Base-by-base conservation (phyloP, 1,284 basidiomycete species). In the Marasmius oreades region DNA sequence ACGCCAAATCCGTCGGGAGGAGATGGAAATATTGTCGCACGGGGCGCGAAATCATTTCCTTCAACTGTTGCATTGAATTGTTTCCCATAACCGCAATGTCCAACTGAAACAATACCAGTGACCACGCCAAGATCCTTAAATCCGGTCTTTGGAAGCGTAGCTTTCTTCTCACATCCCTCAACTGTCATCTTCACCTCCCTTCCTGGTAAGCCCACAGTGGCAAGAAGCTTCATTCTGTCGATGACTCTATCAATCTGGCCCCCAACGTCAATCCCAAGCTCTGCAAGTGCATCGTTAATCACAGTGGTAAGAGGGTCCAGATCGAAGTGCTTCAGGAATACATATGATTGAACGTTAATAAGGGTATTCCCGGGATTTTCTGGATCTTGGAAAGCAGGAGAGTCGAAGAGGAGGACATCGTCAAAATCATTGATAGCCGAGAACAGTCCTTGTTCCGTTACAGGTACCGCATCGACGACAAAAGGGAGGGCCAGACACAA, bases 1-100 rank as follows among this genome's bases (percentile, higher is more conserved):
- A 76, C 69, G 8, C 73, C 73, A 59, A 74, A 75, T 0, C 74
- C 74, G 39, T 67, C 67, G 33, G 73, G 59, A 14, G 66, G 57
- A 6, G 74, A 73, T 14, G 65, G 59, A 60, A 74, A 77, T 11
- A 77, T 59, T 0, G 63, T 72, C 8, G 68, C 67, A n/a, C 33
- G 26, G n/a, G 47, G 47, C 14, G 55, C 62, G 53, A 70, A 55
- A 2, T 55, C 59, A 39, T 68, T 63, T 23, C 57, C 60, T 57
- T 70, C 67, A 7, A 67, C 34, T 11, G 51, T 44, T 10, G 48
- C 22, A 16, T 20, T 52, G 36, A 33, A 50, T 42, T 36, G n/a
- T 14, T 14, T 20, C n/a, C 33, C 24, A n/a, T 5, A 4, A 12
- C 18, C 28, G 18, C 28, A 31, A 14, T 37, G 36, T n/a, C 8